These are phyloP conservation scores for Pseudoscleropodium purum DNA, from an alignment of 225 moss, liverwort and hornwort species.

Conservation along the genomic window DNA sequence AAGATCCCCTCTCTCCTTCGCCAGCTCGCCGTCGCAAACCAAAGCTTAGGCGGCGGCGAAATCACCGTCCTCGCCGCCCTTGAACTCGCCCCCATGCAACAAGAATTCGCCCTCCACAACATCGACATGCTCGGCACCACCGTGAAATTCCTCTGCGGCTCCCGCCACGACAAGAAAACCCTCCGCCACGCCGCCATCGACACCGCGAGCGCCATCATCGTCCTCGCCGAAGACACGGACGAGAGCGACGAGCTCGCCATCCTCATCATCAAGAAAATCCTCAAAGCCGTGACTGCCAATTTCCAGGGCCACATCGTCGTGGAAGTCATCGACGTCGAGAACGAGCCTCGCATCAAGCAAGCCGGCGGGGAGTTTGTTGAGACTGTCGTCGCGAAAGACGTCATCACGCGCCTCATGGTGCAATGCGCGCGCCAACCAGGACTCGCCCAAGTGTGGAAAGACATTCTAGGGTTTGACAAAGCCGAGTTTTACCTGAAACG, in stretches of 20 bases:
- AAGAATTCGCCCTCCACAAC: constrained; percentile 38
- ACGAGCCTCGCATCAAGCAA: constrained; percentile 64
- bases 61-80: constrained; percentile 61
- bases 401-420: constrained; percentile 74
- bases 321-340: constrained; percentile 69
- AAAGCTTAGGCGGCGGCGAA: constrained; percentile 67
- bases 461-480: constrained; percentile 77
- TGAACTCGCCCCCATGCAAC: constrained; percentile 51
- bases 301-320: constrained; percentile 66
- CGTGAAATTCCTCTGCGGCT: constrained; percentile 55
- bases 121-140: constrained; percentile 60
- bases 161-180: constrained; percentile 33
- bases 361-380: constrained; percentile 67
- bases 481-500: constrained; percentile 83
- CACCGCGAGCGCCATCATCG: constrained; percentile 59
- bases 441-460: constrained; percentile 78
- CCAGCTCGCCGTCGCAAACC: constrained; percentile 72
- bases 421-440: constrained; percentile 82
- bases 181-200: constrained; percentile 36
- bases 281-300: constrained; percentile 30
- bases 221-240: constrained; percentile 69
- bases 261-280: constrained; percentile 38
- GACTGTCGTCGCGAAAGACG: constrained; percentile 77
- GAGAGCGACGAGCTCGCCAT: constrained; percentile 67
- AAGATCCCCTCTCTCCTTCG: constrained; percentile 56